phyloP scores from a whole-genome alignment of 306 rosid genomes.

The Castanea sativa region DNA sequence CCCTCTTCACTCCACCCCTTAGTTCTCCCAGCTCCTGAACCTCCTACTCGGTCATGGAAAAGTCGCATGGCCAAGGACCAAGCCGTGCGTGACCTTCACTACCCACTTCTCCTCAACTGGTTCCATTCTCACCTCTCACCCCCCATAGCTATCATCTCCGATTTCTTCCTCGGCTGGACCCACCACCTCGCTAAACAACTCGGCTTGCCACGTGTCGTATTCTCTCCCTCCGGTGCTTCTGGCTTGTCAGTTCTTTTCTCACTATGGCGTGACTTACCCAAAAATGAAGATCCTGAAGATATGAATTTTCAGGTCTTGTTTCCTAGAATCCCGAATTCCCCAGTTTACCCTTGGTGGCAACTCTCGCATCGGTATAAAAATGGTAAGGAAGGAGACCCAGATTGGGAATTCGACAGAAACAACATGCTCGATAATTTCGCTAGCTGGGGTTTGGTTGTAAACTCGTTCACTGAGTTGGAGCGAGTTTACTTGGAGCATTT shows the following conservation, averaged over 20 bases:
- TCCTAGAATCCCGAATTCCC: conserved; percentile 35
- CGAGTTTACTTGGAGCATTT: conserved; percentile 26
- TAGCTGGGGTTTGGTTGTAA: conserved; percentile 43
- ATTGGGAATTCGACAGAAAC: conserved; percentile 16
- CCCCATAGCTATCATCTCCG: conserved; percentile 38
- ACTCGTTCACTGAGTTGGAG: conserved; percentile 38
- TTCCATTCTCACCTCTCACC: conserved; percentile 31
- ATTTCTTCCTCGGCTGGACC: conserved; percentile 54
- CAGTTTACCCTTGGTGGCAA: conserved; percentile 45
- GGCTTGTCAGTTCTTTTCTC: neutral
- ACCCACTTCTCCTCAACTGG: conserved; percentile 32
- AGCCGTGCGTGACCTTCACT: conserved; percentile 29
- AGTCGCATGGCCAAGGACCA: neutral
- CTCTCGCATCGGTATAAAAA: neutral
- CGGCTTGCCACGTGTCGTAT: conserved; percentile 31
- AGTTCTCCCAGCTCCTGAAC: conserved; percentile 20
- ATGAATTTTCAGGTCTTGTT: conserved; percentile 17
- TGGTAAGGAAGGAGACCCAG: conserved; percentile 12
- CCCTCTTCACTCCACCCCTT: conserved; percentile 38
- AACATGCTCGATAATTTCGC: neutral
- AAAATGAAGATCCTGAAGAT: neutral
- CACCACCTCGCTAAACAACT: conserved; percentile 36
- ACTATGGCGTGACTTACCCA: conserved; percentile 36
- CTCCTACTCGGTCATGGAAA: neutral
- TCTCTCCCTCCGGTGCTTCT: conserved; percentile 45